Evolutionary conservation across 2,329 filamentous ascomycete genomes (phyloP).

Genomic region (Arthroderma sp.): DNA sequence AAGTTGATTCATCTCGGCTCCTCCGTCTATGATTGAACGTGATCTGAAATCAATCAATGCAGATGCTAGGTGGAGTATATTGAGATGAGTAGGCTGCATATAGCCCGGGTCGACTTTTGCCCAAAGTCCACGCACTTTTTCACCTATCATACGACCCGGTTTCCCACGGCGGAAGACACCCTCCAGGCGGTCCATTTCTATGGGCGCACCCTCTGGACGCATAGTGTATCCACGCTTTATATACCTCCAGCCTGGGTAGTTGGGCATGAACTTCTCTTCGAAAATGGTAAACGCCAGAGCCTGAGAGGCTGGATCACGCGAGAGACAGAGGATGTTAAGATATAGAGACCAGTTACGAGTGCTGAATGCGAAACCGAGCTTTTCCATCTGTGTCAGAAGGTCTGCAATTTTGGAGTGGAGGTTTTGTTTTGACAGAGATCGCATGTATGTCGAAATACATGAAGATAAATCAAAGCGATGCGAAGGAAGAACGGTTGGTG

Average conservation of each 20-base stretch:
- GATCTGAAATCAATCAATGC: constrained; percentile 28
- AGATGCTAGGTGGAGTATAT: constrained; percentile 34
- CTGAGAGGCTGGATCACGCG: constrained; percentile 45
- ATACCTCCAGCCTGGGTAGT: constrained; percentile 61
- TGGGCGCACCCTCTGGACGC: constrained; percentile 21
- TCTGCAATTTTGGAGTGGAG: constrained; percentile 41
- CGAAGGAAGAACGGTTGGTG: constrained; percentile 23
- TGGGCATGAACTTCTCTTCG: constrained; percentile 64
- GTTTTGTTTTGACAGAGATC: constrained; percentile 42
- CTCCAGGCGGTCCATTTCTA: constrained; percentile 25
- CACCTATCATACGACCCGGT: constrained; percentile 23
- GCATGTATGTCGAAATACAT: constrained; percentile 42
- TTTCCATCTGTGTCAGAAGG: constrained; percentile 45
- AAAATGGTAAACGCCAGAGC: constrained; percentile 56
- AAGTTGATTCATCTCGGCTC: constrained; percentile 21
- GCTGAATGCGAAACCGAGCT: constrained; percentile 60
- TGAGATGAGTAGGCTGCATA: constrained; percentile 34
- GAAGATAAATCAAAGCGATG: constrained; percentile 40
- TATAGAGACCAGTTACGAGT: constrained; percentile 71
- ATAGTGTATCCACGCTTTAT: constrained; percentile 25
- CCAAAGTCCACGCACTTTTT: constrained; percentile 25
- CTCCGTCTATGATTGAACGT: constrained; percentile 26
- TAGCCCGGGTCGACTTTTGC: constrained; percentile 28
- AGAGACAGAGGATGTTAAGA: constrained; percentile 53
- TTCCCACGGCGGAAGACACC: constrained; percentile 14